Evolutionary conservation across 176 grass and related monocot species (phyloP).

Genomic region (Hordeum marinum): DNA sequence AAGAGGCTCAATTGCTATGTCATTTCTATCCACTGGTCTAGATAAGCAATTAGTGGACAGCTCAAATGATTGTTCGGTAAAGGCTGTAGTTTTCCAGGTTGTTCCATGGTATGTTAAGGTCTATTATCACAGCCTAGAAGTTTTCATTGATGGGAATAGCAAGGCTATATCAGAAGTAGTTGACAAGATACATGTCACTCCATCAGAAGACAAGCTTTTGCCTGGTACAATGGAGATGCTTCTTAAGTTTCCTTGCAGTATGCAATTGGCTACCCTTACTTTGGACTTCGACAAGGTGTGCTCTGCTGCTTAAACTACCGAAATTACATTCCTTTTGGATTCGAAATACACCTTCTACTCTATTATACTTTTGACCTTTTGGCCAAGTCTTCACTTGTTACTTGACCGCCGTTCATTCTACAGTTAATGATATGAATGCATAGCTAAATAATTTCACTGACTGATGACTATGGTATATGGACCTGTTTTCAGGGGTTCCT

Average conservation of each 20-base stretch:
- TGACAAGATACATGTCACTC: constrained; percentile 78
- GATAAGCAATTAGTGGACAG: constrained; percentile 37
- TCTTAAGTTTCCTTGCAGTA: constrained; percentile 68
- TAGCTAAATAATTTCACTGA: background rate
- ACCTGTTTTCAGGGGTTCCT: constrained; percentile 77
- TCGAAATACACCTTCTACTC: constrained; percentile 10
- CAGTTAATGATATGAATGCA: background rate
- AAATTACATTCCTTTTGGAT: background rate
- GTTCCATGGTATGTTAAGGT: constrained; percentile 99
- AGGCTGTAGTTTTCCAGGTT: constrained; percentile 78
- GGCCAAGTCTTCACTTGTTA: background rate
- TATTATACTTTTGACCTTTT: constrained; percentile 1
- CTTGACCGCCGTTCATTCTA: background rate
- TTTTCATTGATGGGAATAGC: constrained; percentile 72
- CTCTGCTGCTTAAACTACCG: constrained; percentile 27
- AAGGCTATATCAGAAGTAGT: constrained; percentile 64
- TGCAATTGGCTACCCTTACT: constrained; percentile 65
- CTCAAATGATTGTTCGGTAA: constrained; percentile 57
- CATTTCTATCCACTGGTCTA: constrained; percentile 58
- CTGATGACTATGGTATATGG: constrained; percentile 9
- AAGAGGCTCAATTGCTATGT: constrained; percentile 94
- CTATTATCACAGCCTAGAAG: constrained; percentile 87
- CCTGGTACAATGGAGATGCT: constrained; percentile 88
- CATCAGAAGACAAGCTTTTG: constrained; percentile 88
- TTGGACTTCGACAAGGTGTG: constrained; percentile 96